Base-by-base conservation (phyloP, 2,329 filamentous ascomycete species). In the Aspergillus ibericus region DNA sequence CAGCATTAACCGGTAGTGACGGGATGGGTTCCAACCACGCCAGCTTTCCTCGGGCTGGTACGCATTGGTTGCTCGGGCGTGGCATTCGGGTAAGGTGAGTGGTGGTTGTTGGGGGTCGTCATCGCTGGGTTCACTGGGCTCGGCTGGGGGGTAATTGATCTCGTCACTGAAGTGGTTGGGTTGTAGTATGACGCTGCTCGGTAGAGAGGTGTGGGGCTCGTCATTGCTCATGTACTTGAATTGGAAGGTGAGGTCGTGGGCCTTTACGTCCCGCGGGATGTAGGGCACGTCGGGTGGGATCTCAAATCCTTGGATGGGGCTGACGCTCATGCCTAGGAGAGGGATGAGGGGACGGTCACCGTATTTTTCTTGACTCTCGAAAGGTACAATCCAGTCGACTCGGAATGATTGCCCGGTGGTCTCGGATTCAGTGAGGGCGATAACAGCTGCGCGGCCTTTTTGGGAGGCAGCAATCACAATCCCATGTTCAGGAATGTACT, bases 401-500 rank as follows among this genome's bases (percentile, higher is more conserved):
- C 83, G 76, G 62, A 86, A 82, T 0, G 80, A 77, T 59, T 80
- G 61, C 55, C 71, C 72, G 16, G 69, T 70, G 15, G 69, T 62
- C 47, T 68, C 58, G 35, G 71, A 67, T 60, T 72, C 67, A 3
- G 82, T 84, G 18, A 87, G 73, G 0, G 80, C 75, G 48, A 87
- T 78, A 2, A 88, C 72, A 4, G 80, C 81, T 18, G 80, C 83
- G 4, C 83, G 80, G 4, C 85, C 85, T 55, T 82, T 81, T 48
- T 86, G 84, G 1, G 81, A 82, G 0, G 80, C 86, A 2, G 85
- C 75, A 25, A 87, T 70, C 27, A 88, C 80, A 47, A 87, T 72
- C 3, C 85, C 84, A 5, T 87, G 74, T 36, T 85, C 81, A 0
- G 85, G 83, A 15, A 88, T 81, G 53, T 85, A 81, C 12, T 81